Percentiles rank a stretch among this genome's conserved stretches.
These are phyloP conservation scores for Hirschfeldia incana DNA, from an alignment of 345 rosid genomes.

Conservation along the genomic window DNA sequence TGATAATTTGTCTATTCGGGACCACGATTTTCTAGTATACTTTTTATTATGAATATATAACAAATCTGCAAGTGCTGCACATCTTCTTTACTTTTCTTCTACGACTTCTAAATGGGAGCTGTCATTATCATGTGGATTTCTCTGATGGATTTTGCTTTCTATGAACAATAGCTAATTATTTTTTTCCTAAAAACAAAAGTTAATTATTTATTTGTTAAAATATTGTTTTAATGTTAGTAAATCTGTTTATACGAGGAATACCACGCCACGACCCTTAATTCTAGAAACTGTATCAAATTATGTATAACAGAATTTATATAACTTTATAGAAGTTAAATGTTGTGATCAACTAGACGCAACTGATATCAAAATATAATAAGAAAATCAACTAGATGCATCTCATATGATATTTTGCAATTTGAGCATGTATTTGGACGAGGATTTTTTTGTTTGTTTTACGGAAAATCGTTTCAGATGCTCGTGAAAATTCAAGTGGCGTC, in stretches of 20 bases:
- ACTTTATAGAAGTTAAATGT: background rate
- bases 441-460: background rate
- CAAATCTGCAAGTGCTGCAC: conserved; percentile 44
- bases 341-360: conserved; percentile 21
- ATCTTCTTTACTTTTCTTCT: conserved; percentile 77
- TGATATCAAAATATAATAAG: background rate
- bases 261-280: background rate
- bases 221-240: background rate
- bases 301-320: background rate
- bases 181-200: background rate
- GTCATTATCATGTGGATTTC: conserved; percentile 40
- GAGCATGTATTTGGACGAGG: background rate
- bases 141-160: conserved; percentile 31
- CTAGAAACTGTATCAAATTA: background rate
- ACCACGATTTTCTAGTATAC: conserved; percentile 22
- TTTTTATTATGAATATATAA: background rate
- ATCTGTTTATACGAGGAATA: conserved; percentile 3
- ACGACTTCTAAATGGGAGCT: conserved; percentile 57
- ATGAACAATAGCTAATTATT: conserved; percentile 4
- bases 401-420: background rate
- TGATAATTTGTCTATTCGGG: conserved; percentile 12
- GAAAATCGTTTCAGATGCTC: background rate
- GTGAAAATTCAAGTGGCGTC: background rate
- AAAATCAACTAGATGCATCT: background rate
- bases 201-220: background rate